These are phyloP conservation scores for Yamadazyma siamensis DNA, from an alignment of 1,139 yeast genomes.

Conservation along the genomic window DNA sequence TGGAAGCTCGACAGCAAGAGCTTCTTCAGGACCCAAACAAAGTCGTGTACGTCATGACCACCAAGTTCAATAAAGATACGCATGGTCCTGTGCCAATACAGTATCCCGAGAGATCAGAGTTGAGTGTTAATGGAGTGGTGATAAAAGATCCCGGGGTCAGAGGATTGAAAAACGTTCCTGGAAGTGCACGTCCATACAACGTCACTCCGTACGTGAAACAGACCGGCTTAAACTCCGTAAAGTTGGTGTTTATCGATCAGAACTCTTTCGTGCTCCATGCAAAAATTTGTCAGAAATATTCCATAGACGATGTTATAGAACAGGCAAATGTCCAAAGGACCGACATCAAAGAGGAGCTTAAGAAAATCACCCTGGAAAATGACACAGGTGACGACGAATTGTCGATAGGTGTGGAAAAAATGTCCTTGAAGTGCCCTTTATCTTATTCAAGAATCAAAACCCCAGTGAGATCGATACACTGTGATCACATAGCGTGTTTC, in stretches of 20 bases:
- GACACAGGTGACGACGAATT: slow-evolving; percentile 54
- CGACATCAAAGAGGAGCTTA: slow-evolving; percentile 4
- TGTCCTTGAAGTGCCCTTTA: slow-evolving; percentile 63
- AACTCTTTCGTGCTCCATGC: slow-evolving; percentile 45
- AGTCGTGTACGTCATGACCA: no score
- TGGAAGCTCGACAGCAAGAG: no score
- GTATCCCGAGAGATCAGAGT: slow-evolving; percentile 60
- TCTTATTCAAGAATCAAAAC: slow-evolving; percentile 56
- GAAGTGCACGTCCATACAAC: slow-evolving; percentile 69
- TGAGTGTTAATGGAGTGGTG: slow-evolving; percentile 45
- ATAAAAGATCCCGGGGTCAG: slow-evolving; percentile 41
- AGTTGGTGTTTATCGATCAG: slow-evolving; percentile 52
- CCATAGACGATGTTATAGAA: slow-evolving; percentile 33
- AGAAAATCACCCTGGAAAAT: slow-evolving; percentile 40
- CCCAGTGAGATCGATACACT: slow-evolving; percentile 58
- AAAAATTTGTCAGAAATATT: slow-evolving; percentile 49
- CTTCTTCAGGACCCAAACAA: no score
- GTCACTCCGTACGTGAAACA: slow-evolving; percentile 42
- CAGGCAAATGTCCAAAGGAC: slow-evolving; percentile 13
- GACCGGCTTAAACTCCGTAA: slow-evolving; percentile 40
- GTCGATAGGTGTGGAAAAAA: slow-evolving; percentile 51
- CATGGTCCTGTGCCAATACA: no score
- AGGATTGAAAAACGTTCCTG: slow-evolving; percentile 60
- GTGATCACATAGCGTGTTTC: slow-evolving; percentile 71
- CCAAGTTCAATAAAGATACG: no score